Percentiles rank a stretch among this genome's conserved stretches.
Conservation (phyloP, 352 stramenopile species). For the Phytophthora megakarya region DNA sequence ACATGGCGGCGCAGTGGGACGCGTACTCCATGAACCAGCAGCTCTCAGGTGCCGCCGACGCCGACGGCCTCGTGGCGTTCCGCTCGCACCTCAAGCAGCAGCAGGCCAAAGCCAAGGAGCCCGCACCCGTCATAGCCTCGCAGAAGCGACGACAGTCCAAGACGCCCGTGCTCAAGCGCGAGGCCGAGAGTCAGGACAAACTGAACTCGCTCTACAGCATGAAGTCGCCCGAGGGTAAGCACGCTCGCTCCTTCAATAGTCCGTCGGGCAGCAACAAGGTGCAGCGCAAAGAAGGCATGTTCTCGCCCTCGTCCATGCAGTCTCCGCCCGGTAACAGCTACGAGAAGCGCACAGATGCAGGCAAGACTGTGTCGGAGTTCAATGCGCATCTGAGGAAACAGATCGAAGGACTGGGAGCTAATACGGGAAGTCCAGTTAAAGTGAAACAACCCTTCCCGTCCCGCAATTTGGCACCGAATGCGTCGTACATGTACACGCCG, state of each 20-base stretch:
- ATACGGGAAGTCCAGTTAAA: constrained; percentile 22
- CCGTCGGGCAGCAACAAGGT: constrained; percentile 64
- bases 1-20: constrained; percentile 83
- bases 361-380: constrained; percentile 81
- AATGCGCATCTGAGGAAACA: constrained; percentile 75
- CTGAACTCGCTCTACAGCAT: constrained; percentile 74
- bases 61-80: constrained; percentile 69
- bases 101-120: constrained; percentile 44
- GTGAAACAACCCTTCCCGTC: constrained; percentile 55
- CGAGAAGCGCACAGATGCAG: constrained; percentile 76
- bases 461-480: constrained; percentile 61
- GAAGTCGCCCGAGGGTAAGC: constrained; percentile 77
- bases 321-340: constrained; percentile 75
- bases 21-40: constrained; percentile 89
- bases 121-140: not conserved
- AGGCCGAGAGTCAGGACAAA: constrained; percentile 57
- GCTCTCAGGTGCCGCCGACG: constrained; percentile 54
- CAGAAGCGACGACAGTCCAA: constrained; percentile 65
- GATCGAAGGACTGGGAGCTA: constrained; percentile 30
- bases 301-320: constrained; percentile 75
- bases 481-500: constrained; percentile 87
- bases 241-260: constrained; percentile 64
- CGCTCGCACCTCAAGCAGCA: constrained; percentile 74
- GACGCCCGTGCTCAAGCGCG: constrained; percentile 74
- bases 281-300: constrained; percentile 68